These are phyloP conservation scores for Nicotiana knightiana DNA, from an alignment of 257 asterid genomes.

Conservation along the genomic window DNA sequence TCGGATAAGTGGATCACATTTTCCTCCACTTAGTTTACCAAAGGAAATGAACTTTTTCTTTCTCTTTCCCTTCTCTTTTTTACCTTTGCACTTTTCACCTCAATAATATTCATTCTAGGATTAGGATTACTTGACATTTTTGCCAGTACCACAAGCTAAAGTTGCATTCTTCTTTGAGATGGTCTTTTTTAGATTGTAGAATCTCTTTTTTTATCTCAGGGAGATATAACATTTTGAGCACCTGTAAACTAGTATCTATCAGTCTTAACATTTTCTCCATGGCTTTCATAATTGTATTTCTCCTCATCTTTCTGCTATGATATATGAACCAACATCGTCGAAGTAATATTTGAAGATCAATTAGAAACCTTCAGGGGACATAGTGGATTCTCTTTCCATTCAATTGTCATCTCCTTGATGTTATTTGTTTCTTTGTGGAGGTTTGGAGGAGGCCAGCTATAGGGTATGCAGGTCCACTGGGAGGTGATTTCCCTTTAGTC, in stretches of 20 bases:
- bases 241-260: neutral
- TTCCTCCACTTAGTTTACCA: neutral
- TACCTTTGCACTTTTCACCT: neutral
- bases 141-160: neutral
- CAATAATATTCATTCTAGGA: neutral
- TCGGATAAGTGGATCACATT: neutral
- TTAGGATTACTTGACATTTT: neutral
- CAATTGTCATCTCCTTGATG: neutral
- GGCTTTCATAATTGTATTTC: neutral
- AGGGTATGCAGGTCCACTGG: constrained; percentile 60
- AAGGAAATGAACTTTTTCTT: neutral
- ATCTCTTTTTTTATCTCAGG: neutral
- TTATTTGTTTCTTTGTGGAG: constrained; percentile 16
- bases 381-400: neutral
- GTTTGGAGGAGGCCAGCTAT: constrained; percentile 68
- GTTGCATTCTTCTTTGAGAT: neutral
- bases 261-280: neutral
- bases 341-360: neutral
- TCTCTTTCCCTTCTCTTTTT: neutral
- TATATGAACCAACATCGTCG: neutral
- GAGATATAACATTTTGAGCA: neutral
- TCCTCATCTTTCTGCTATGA: neutral
- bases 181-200: neutral
- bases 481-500: constrained; percentile 63
- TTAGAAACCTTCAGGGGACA: neutral